These are phyloP conservation scores for Leishmania braziliensis DNA, from an alignment of 208 protist species.

Conservation along the genomic window DNA sequence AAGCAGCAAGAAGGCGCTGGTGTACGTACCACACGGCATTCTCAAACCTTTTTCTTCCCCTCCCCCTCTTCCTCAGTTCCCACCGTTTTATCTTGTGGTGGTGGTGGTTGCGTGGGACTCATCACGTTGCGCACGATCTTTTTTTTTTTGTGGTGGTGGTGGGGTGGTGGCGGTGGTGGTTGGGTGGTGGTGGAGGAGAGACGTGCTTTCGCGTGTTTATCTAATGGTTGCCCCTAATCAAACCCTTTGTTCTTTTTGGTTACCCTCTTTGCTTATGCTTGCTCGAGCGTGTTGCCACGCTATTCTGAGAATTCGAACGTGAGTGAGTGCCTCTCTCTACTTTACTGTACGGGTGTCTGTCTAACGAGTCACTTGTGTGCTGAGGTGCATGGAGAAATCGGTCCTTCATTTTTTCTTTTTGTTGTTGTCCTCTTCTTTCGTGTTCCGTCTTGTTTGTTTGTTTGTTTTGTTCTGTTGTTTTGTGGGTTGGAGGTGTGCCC, in stretches of 20 bases:
- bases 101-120: not conserved
- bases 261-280: too few relatives aligned
- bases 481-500: not conserved
- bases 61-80: not conserved
- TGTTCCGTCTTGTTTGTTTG: not conserved
- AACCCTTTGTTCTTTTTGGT: too few relatives aligned
- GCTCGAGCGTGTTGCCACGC: too few relatives aligned
- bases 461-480: not conserved
- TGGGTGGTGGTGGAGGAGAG: not conserved
- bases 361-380: not conserved
- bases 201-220: not conserved
- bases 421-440: not conserved
- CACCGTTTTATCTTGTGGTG: not conserved
- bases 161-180: not conserved
- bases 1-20: not conserved
- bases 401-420: not conserved
- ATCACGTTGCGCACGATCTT: not conserved
- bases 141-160: conserved; percentile 13
- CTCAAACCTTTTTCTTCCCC: not conserved
- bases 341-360: not conserved
- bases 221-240: not conserved
- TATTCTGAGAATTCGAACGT: not conserved
- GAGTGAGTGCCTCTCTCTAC: not conserved
- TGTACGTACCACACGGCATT: not conserved
- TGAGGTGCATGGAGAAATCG: not conserved